Conservation (phyloP, 164 flowering plant species). For the Umbellularia californica region DNA sequence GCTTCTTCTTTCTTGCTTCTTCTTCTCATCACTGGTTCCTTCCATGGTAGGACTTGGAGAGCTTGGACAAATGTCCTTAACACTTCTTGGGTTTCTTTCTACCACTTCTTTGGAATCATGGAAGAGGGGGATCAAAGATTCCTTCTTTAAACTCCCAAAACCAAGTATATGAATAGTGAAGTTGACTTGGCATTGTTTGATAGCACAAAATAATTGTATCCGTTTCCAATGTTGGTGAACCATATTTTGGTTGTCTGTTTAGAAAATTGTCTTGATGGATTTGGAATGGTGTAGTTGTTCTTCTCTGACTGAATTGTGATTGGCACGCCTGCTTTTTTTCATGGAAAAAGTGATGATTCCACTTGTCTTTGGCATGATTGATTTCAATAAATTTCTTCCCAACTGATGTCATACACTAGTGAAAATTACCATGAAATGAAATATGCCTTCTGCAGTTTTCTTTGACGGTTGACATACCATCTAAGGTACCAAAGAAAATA, state of each 20-base stretch:
- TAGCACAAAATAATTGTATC: neutral
- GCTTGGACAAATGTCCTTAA: neutral
- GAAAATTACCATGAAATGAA: neutral
- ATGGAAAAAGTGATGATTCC: neutral
- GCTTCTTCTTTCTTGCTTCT: conserved; percentile 2
- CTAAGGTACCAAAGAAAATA: neutral
- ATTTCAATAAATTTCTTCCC: neutral
- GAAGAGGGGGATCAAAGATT: neutral
- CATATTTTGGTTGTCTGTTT: neutral
- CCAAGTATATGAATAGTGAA: neutral
- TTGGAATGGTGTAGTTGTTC: neutral
- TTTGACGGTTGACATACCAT: neutral
- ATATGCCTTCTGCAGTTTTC: neutral
- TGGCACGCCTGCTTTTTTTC: neutral
- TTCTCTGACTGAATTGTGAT: neutral
- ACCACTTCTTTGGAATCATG: neutral
- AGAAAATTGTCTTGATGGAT: neutral
- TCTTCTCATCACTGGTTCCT: neutral
- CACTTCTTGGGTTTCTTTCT: neutral
- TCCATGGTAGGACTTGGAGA: neutral
- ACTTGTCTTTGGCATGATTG: neutral
- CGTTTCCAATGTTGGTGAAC: neutral
- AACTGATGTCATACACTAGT: neutral
- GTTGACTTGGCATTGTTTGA: neutral
- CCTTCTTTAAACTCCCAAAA: neutral